A percentile compares a stretch with the other conserved stretches of the same genome.
These are phyloP conservation scores for Syzygium syzygioides DNA, from an alignment of 441 rosid genomes.

Conservation along the genomic window DNA sequence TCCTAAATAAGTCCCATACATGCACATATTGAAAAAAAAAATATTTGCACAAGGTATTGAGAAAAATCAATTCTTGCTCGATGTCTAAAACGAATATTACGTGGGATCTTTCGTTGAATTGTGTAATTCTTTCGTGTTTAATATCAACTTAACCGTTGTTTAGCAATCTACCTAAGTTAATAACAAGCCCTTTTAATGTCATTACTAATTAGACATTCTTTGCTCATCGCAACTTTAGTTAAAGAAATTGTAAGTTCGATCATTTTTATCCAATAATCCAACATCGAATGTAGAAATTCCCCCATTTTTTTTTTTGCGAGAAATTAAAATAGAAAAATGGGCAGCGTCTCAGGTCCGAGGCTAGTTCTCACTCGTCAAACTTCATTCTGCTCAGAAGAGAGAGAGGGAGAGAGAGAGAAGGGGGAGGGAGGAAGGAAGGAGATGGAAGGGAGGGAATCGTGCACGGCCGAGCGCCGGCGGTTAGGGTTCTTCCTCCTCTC, in stretches of 20 bases:
- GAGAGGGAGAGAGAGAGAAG: neutral
- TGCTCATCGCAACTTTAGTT: neutral
- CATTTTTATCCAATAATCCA: neutral
- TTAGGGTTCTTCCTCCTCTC: neutral
- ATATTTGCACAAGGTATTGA: neutral
- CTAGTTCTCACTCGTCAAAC: neutral
- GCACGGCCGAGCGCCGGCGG: neutral
- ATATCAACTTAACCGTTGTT: too few species aligned
- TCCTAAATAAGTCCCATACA: neutral
- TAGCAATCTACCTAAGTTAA: too few species aligned
- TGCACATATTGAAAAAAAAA: too few species aligned
- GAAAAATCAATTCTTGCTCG: too few species aligned
- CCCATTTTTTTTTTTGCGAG: fast-evolving
- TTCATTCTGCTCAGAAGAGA: neutral
- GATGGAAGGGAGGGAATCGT: neutral
- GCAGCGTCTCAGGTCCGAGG: neutral
- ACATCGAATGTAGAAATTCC: neutral
- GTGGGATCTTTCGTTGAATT: too few species aligned
- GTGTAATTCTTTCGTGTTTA: too few species aligned
- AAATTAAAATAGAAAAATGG: neutral
- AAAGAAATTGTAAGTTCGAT: neutral
- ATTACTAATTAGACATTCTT: neutral
- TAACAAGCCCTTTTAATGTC: too few species aligned
- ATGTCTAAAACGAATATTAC: too few species aligned
- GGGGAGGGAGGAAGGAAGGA: neutral